Percentiles rank a stretch among this genome's conserved stretches.
Conservation (phyloP, 2,329 filamentous ascomycete species). For the Claviceps africana region DNA sequence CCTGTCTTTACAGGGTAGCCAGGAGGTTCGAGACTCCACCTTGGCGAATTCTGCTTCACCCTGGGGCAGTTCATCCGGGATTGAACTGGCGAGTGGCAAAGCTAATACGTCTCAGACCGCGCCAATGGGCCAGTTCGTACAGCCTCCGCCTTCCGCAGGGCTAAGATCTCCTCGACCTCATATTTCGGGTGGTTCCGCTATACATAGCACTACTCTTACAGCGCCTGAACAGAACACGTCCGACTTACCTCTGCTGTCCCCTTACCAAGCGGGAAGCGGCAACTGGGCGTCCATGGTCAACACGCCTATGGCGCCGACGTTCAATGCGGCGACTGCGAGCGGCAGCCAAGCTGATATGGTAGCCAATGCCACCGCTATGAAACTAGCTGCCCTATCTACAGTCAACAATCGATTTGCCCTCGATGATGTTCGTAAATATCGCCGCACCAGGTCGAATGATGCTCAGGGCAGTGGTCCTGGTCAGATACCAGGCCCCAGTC, state of each 20-base stretch:
- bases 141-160: constrained; percentile 58
- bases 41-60: constrained; percentile 42
- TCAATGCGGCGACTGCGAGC: constrained; percentile 41
- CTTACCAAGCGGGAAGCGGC: constrained; percentile 63
- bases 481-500: constrained; percentile 53
- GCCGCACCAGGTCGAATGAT: constrained; percentile 79
- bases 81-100: constrained; percentile 47
- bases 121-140: constrained; percentile 89
- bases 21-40: constrained; percentile 18
- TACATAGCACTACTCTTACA: constrained; percentile 73
- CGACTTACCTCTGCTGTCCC: constrained; percentile 79
- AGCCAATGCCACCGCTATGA: constrained; percentile 97
- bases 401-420: constrained; percentile 97
- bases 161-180: constrained; percentile 70
- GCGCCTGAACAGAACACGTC: constrained; percentile 48
- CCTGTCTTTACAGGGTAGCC: constrained; percentile 52
- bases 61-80: constrained; percentile 49
- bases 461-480: constrained; percentile 48
- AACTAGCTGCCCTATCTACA: constrained; percentile 87
- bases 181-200: constrained; percentile 50
- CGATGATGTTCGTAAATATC: constrained; percentile 93
- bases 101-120: constrained; percentile 57
- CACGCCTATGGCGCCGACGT: constrained; percentile 86
- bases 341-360: constrained; percentile 87
- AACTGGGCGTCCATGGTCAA: constrained; percentile 99